These are phyloP conservation scores for Silybum marianum DNA, from an alignment of 129 eudicot genomes.

Conservation along the genomic window DNA sequence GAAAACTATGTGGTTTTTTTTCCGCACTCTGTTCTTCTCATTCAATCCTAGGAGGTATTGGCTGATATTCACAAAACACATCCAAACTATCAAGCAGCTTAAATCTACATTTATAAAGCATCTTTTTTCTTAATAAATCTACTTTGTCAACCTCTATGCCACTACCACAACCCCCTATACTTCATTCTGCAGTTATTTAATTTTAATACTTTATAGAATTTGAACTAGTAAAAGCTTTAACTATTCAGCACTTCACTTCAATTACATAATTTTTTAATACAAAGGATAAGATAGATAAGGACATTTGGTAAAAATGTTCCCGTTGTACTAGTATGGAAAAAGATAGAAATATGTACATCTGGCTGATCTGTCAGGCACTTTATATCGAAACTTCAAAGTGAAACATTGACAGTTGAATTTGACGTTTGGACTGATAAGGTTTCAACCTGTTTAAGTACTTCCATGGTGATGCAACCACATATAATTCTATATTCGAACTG, in stretches of 20 bases:
- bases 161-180: background rate
- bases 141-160: background rate
- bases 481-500: background rate
- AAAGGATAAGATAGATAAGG: background rate
- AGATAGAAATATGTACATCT: background rate
- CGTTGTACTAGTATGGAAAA: background rate
- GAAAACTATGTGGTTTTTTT: no score
- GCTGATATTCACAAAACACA: no score
- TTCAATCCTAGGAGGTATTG: no score
- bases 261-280: background rate
- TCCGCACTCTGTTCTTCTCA: no score
- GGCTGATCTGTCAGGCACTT: background rate
- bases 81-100: no score
- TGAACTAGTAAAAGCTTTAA: conserved; percentile 1
- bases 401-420: background rate
- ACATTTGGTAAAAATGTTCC: background rate
- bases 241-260: background rate
- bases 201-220: background rate
- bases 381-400: background rate
- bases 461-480: conserved; percentile 4
- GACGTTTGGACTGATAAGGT: conserved; percentile 2
- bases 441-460: background rate
- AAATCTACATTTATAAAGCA: no score
- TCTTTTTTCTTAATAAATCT: no score
- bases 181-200: background rate